Conservation (phyloP, 2,329 filamentous ascomycete genomes). For the Sporothrix variecibatus region DNA sequence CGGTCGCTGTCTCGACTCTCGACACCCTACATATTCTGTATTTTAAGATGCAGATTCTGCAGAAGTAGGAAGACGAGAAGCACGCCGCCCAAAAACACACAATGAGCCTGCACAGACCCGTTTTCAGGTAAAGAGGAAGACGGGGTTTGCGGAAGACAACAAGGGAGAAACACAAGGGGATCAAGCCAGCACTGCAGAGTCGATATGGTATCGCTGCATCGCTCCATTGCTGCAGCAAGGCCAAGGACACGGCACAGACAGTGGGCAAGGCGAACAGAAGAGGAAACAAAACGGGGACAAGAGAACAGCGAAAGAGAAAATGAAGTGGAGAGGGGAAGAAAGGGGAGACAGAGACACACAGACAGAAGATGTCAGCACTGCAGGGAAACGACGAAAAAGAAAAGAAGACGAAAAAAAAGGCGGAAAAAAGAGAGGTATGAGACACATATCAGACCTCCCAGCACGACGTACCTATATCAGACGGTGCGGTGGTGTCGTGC, state of each 20-base stretch:
- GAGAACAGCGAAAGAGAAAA: not conserved
- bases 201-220: not conserved
- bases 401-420: not conserved
- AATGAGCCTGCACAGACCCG: not conserved
- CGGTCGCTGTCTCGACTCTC: not conserved
- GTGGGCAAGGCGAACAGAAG: slow-evolving; percentile 1
- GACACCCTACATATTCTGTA: not conserved
- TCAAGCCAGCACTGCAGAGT: not conserved
- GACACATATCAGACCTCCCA: not conserved
- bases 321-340: not conserved
- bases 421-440: not conserved
- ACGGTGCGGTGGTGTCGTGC: not conserved
- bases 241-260: slow-evolving; percentile 15
- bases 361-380: not conserved
- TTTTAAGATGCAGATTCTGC: not conserved
- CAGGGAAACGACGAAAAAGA: not conserved
- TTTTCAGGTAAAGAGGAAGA: slow-evolving; percentile 9
- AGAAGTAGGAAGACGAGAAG: not conserved
- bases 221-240: not conserved
- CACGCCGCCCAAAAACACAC: not conserved
- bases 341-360: not conserved
- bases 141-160: not conserved
- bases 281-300: not conserved
- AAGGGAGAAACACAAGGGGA: not conserved
- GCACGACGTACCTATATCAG: slow-evolving; percentile 17